Evolutionary conservation across 2,329 filamentous ascomycete genomes (phyloP), one percentile per base, ranked within the genome.

Genomic region (Fusarium concolor): DNA sequence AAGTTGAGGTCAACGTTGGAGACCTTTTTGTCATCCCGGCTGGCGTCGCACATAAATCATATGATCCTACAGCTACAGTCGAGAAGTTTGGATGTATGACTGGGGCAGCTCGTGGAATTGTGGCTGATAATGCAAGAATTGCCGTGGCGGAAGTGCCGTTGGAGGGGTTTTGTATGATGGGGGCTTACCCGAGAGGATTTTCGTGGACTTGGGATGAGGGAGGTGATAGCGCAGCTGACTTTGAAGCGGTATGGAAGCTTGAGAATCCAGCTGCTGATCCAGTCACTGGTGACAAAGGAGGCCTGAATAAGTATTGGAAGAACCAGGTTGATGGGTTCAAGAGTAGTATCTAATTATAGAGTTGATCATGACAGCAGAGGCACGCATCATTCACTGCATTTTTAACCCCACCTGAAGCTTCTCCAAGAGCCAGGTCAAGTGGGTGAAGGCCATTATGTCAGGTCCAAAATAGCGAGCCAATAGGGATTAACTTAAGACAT

Each of bases 201-300:
- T 62, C 59, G 1, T 62, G 59, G 59, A 62, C 59, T 1, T 62
- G 59, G 59, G 57, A 62, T 22, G 59, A 62, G 9, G 59, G 57
- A 9, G 57, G 59, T 2, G 59, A 62, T 20, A 62, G 31, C 10
- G 20, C 50, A 18, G 31, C 33, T 2, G 37, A 56, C 7, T 62
- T 62, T 15, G 22, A 56, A 10, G 31, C 59, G 11, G 57, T 62
- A 6, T 62, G 59, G 59, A 2, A 2, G 0, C 26, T 62, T 2
- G 33, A 43, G 3, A 62, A 47, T 1, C 49, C 59, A 8, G 31
- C 12, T 1, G 31, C 57, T 29, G 57, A 62, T 47, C 59, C 59
- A 1, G 20, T 43, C 7, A 56, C 58, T n/a, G 57, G 59, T 17
- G n/a, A 29, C 4, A 2, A 43, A 0, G 57, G 57, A 3, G 57